Evolutionary conservation across 495 filamentous ascomycete species (phyloP).

Genomic region (Penicillium paradoxum): DNA sequence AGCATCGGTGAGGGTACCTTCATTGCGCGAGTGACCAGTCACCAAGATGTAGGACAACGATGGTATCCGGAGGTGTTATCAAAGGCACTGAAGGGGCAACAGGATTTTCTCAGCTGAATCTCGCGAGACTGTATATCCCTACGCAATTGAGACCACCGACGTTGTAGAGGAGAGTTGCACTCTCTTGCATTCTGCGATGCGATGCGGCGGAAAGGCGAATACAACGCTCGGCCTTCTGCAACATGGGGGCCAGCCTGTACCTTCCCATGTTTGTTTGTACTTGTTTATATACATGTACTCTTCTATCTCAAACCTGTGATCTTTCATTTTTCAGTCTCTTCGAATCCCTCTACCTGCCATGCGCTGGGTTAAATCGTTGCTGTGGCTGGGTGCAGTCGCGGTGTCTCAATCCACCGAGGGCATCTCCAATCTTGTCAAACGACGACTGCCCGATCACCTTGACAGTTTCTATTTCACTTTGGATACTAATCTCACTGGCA

Average conservation of each 20-base stretch:
- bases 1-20: constrained; percentile 79
- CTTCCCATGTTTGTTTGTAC: background rate
- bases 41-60: constrained; percentile 79
- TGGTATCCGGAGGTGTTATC: constrained; percentile 70
- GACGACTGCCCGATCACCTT: constrained; percentile 42
- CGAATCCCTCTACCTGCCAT: background rate
- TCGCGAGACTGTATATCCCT: background rate
- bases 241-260: background rate
- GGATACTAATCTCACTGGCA: constrained; percentile 14
- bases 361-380: constrained; percentile 10
- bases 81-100: constrained; percentile 27
- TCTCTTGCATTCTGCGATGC: too few species aligned
- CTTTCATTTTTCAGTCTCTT: background rate
- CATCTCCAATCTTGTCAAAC: constrained; percentile 41
- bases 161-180: constrained; percentile 13
- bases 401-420: constrained; percentile 35
- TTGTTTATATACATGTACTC: too few species aligned
- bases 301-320: background rate
- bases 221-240: background rate
- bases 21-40: constrained; percentile 78
- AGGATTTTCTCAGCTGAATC: constrained; percentile 14
- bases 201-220: constrained; percentile 1
- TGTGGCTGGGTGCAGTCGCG: constrained; percentile 8
- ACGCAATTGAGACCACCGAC: background rate
- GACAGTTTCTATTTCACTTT: constrained; percentile 38